These are phyloP conservation scores for Hyaloraphidium curvatum DNA, from an alignment of 192 early-diverging fungal species.

Conservation along the genomic window DNA sequence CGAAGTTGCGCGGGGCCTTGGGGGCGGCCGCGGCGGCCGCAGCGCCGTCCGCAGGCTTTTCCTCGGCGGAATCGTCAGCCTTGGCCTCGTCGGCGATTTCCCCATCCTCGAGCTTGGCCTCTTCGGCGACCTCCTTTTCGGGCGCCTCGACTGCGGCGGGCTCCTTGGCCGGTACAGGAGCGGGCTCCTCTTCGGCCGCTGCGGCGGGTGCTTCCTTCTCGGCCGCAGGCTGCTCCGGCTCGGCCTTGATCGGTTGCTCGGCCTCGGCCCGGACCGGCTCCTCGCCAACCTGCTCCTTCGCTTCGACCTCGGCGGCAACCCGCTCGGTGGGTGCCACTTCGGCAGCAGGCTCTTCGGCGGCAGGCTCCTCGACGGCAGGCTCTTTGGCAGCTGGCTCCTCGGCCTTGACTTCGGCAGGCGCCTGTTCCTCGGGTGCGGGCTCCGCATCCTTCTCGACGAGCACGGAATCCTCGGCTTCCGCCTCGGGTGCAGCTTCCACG, in stretches of 20 bases:
- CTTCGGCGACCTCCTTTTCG: not conserved
- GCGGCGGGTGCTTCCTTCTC: not conserved
- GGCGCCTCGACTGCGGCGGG: not conserved
- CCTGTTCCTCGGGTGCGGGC: not conserved
- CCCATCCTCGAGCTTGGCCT: not conserved
- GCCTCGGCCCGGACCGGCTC: not conserved
- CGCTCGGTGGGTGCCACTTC: too few relatives aligned
- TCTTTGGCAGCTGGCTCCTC: not conserved
- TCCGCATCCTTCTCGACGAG: too few relatives aligned
- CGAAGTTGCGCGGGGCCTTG: not conserved
- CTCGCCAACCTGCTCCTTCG: not conserved
- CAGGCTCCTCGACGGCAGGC: not conserved
- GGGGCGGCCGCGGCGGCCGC: too few relatives aligned
- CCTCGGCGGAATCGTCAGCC: not conserved
- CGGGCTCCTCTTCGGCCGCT: not conserved
- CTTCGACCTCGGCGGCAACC: not conserved
- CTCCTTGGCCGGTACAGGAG: not conserved
- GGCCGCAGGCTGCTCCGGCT: not conserved
- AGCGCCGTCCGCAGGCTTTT: too few relatives aligned
- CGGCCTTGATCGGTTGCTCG: not conserved
- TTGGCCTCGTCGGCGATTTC: not conserved
- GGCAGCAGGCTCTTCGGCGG: not conserved
- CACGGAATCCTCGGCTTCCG: too few relatives aligned
- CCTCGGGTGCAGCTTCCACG: too few relatives aligned
- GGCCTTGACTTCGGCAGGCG: not conserved